Evolutionary conservation across 345 rosid species (phyloP), one percentile per base, ranked within the genome.

Genomic region (Eucalyptus lansdowneana): DNA sequence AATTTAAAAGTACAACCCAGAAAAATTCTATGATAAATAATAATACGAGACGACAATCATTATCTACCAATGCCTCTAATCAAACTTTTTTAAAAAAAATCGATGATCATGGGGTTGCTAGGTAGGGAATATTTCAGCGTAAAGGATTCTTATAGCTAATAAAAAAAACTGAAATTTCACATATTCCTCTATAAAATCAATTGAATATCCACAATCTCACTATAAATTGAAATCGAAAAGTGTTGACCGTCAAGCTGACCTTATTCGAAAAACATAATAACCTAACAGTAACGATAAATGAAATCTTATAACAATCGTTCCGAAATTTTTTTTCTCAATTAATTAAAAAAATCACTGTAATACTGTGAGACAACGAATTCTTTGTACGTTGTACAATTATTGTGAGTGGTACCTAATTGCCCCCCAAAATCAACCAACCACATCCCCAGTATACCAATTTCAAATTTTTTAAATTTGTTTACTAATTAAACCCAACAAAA

Each of bases 201-300:
- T n/a, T n/a, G n/a, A n/a, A n/a, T n/a, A n/a, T n/a, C n/a, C n/a
- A n/a, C n/a, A n/a, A n/a, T n/a, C n/a, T n/a, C n/a, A n/a, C n/a
- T n/a, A n/a, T n/a, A n/a, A n/a, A n/a, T n/a, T n/a, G n/a, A n/a
- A 65, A 65, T n/a, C 2, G 34, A 67, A n/a, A 67, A 17, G 42
- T 13, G 5, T 67, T 5, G 11, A 31, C 3, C 21, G 11, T 14
- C 21, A 12, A 8, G 22, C 56, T 53, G 4, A 25, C 69, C 16
- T 0, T 62, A 10, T 27, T 7, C 0, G 9, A 62, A 22, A 62
- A 4, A 2, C 17, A n/a, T 17, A 14, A 8, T 7, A 15, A 9
- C 14, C 1, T 14, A 7, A 14, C 1, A 29, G 3, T 16, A 16
- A 31, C 6, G 0, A 15, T 9, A 8, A 31, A 9, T 31, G 42